These are phyloP conservation scores for Cephalotrichum gorgonifer DNA, from an alignment of 2,329 filamentous ascomycete genomes.

Conservation along the genomic window DNA sequence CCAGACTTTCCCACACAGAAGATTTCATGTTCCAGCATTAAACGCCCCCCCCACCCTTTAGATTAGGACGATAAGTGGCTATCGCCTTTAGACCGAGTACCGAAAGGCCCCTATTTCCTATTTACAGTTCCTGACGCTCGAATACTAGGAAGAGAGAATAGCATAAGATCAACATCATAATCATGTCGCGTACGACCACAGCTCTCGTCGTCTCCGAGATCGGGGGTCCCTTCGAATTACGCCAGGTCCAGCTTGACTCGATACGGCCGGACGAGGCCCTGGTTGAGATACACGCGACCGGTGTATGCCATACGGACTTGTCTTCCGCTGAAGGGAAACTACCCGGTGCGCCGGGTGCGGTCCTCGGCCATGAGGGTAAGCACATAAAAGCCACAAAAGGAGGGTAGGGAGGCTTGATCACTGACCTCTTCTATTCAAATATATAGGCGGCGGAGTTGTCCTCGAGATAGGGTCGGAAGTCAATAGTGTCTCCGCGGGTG, in stretches of 20 bases:
- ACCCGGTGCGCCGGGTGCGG: constrained; percentile 12
- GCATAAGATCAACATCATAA: neutral
- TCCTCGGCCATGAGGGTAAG: constrained; percentile 43
- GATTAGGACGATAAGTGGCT: neutral
- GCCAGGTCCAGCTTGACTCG: constrained; percentile 14
- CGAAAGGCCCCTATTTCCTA: neutral
- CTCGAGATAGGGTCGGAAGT: constrained; percentile 27
- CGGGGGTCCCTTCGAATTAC: constrained; percentile 1
- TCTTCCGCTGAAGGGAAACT: constrained; percentile 23
- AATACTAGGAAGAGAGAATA: neutral
- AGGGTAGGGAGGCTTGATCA: neutral
- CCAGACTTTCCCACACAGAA: neutral
- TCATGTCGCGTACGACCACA: constrained; percentile 4
- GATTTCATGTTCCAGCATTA: neutral
- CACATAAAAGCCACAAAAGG: neutral
- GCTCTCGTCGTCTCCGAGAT: constrained; percentile 1
- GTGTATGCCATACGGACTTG: constrained; percentile 45
- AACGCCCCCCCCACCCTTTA: neutral
- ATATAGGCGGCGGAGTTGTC: constrained; percentile 34
- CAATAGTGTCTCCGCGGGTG: constrained; percentile 36
- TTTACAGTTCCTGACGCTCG: neutral
- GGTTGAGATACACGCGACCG: constrained; percentile 40
- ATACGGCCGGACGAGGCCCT: constrained; percentile 34
- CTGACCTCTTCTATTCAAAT: neutral
- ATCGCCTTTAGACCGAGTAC: neutral